These are phyloP conservation scores for Neonothopanus nambi DNA, from an alignment of 1,284 basidiomycete species.

Conservation along the genomic window DNA sequence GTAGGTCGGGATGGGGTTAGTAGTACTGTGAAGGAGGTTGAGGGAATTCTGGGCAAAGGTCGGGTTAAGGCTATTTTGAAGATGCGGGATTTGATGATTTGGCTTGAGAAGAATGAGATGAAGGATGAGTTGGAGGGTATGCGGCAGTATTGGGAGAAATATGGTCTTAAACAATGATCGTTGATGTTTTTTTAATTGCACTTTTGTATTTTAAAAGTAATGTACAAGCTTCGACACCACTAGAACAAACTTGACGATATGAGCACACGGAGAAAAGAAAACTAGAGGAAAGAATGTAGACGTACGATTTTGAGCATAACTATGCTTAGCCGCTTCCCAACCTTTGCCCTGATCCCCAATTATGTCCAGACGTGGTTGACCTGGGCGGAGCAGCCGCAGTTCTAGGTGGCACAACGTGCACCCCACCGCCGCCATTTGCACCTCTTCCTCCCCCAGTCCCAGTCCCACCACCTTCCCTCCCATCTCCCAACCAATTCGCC, in stretches of 20 bases:
- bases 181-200: constrained; percentile 72
- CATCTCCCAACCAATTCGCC: constrained; percentile 12
- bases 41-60: constrained; percentile 68
- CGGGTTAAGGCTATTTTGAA: constrained; percentile 77
- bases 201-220: constrained; percentile 43
- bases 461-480: constrained; percentile 40
- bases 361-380: constrained; percentile 1
- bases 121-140: constrained; percentile 72
- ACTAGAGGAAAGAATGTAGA: too few relatives aligned
- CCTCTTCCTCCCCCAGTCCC: constrained; percentile 24
- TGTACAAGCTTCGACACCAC: constrained; percentile 18
- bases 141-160: constrained; percentile 80
- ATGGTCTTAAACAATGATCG: constrained; percentile 75
- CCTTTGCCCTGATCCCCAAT: constrained; percentile 15
- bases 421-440: constrained; percentile 48
- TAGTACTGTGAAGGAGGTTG: constrained; percentile 86
- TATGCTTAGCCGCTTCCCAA: background rate
- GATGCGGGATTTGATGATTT: constrained; percentile 85
- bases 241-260: constrained; percentile 37
- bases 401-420: constrained; percentile 15
- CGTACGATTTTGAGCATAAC: too few relatives aligned
- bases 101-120: constrained; percentile 73
- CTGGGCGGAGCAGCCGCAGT: background rate
- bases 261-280: constrained; percentile 44
- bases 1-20: constrained; percentile 67